Evolutionary conservation across 2,329 filamentous ascomycete species (phyloP).

Genomic region (Fusarium pseudograminearum): DNA sequence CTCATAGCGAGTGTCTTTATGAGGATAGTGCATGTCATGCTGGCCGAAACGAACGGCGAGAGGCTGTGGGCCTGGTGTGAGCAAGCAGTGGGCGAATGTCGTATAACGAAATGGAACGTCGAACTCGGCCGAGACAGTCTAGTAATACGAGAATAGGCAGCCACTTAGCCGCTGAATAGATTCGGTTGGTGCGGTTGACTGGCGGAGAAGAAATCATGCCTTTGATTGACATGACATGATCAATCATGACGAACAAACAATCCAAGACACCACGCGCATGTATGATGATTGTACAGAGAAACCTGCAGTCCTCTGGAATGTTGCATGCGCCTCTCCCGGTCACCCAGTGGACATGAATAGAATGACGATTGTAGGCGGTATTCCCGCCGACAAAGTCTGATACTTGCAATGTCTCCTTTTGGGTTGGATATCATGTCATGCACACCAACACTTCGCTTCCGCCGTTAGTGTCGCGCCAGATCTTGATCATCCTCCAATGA

Average conservation of each 20-base stretch:
- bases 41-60: conserved; percentile 33
- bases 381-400: conserved; percentile 14
- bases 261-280: neutral
- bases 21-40: conserved; percentile 48
- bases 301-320: conserved; percentile 22
- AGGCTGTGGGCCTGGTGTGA: conserved; percentile 51
- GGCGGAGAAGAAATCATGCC: neutral
- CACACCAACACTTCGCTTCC: conserved; percentile 7
- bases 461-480: conserved; percentile 30
- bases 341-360: conserved; percentile 12
- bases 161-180: neutral
- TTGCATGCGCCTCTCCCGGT: conserved; percentile 1
- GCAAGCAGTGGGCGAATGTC: conserved; percentile 21
- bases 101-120: conserved; percentile 10
- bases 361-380: neutral
- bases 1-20: conserved; percentile 34
- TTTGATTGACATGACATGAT: neutral
- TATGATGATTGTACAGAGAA: neutral
- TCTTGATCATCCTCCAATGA: conserved; percentile 28
- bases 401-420: neutral
- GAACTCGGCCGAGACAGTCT: conserved; percentile 22
- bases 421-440: neutral
- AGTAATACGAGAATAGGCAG: conserved; percentile 22
- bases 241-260: conserved; percentile 8
- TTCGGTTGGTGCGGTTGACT: neutral